Conservation (phyloP, 768 basidiomycete species). For the Macrolepiota dolichaula region DNA sequence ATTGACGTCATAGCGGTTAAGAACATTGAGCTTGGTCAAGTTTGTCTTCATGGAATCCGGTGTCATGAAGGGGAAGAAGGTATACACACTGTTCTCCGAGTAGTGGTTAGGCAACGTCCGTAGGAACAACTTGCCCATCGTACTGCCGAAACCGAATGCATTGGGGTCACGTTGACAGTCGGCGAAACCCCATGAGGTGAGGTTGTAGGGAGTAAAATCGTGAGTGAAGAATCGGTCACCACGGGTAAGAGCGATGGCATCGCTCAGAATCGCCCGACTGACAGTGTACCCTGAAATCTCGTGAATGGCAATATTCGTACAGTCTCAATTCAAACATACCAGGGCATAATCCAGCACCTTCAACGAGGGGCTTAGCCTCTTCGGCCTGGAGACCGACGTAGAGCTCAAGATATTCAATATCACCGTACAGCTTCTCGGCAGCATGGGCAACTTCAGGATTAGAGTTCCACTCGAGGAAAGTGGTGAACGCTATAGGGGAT, state of each 20-base stretch:
- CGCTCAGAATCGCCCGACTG: conserved; percentile 80
- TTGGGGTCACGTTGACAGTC: conserved; percentile 75
- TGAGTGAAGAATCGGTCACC: conserved; percentile 82
- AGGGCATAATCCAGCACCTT: conserved; percentile 84
- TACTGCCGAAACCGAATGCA: conserved; percentile 75
- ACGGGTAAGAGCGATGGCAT: conserved; percentile 83
- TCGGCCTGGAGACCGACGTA: conserved; percentile 83
- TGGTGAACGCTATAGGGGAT: conserved; percentile 48
- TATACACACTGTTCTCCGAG: conserved; percentile 66
- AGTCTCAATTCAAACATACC: conserved; percentile 33
- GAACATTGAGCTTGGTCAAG: conserved; percentile 51
- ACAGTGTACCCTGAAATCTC: conserved; percentile 63
- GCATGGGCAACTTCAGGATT: conserved; percentile 62
- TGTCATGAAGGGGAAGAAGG: conserved; percentile 89
- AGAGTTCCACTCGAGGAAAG: conserved; percentile 82
- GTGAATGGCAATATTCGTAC: background rate
- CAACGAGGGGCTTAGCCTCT: conserved; percentile 67
- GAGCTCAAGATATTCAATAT: conserved; percentile 75
- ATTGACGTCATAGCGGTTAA: conserved; percentile 51
- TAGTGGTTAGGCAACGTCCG: conserved; percentile 72
- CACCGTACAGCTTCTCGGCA: conserved; percentile 75
- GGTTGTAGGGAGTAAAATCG: conserved; percentile 76
- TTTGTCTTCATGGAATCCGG: conserved; percentile 63
- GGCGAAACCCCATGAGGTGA: conserved; percentile 82
- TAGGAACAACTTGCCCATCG: conserved; percentile 68